Percentiles rank a stretch among this genome's conserved stretches.
These are phyloP conservation scores for Monilinia laxa DNA, from an alignment of 2,329 filamentous ascomycete species.

Conservation along the genomic window DNA sequence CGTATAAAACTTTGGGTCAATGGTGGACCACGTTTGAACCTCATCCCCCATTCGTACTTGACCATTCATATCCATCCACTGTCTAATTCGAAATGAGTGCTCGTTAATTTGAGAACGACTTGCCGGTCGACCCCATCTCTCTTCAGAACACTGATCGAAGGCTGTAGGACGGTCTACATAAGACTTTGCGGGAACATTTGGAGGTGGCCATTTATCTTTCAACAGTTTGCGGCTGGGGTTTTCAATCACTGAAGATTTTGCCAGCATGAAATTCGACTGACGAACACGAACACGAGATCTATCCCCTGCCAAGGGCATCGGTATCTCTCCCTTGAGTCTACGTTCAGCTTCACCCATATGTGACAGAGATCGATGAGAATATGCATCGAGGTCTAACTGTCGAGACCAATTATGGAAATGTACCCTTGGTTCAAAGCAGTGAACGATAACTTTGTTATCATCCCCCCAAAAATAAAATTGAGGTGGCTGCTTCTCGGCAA, in stretches of 20 bases:
- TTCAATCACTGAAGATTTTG: background rate
- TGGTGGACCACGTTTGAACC: constrained; percentile 64
- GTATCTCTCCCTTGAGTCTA: constrained; percentile 13
- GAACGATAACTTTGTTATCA: constrained; percentile 65
- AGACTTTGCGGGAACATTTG: constrained; percentile 59
- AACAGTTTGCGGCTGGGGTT: too few relatives aligned
- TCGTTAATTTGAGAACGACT: constrained; percentile 62
- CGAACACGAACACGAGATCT: background rate
- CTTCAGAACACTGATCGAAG: background rate
- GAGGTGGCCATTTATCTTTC: constrained; percentile 66
- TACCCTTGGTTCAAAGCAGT: constrained; percentile 69
- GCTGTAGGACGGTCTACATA: constrained; percentile 51
- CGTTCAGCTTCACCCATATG: constrained; percentile 3
- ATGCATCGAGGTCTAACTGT: constrained; percentile 43
- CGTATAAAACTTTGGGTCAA: constrained; percentile 73
- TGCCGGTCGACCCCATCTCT: constrained; percentile 30
- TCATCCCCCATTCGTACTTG: constrained; percentile 54
- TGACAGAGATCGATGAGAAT: constrained; percentile 13
- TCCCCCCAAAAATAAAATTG: constrained; percentile 63
- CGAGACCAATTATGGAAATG: constrained; percentile 55
- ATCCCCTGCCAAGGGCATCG: background rate
- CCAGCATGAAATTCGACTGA: constrained; percentile 16
- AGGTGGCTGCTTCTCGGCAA: constrained; percentile 60
- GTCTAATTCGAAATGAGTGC: constrained; percentile 69
- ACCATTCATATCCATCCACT: constrained; percentile 68